Conservation (phyloP, 2,329 filamentous ascomycete species). For the Periglandula ipomoeae region DNA sequence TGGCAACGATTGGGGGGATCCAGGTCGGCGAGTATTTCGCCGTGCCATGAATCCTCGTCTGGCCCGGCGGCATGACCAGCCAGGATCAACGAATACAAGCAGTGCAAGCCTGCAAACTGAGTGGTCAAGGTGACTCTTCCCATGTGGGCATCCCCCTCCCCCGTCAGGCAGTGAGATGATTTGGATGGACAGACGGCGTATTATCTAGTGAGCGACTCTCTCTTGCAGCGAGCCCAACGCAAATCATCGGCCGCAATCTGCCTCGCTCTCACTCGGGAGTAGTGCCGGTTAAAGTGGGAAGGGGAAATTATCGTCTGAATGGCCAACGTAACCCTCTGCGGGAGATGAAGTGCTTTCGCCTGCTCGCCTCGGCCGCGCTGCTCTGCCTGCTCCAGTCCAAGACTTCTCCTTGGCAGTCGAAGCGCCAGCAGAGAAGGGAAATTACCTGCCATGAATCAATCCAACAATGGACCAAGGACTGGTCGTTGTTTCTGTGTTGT, state of each 20-base stretch:
- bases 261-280: neutral
- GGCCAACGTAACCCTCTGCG: neutral
- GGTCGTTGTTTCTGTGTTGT: neutral
- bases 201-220: neutral
- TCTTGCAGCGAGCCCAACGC: neutral
- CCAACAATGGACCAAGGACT: neutral
- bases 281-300: neutral
- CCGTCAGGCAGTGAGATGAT: conserved; percentile 1
- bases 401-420: neutral
- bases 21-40: too few relatives aligned
- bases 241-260: neutral
- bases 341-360: neutral
- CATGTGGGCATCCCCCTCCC: neutral
- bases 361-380: too few relatives aligned
- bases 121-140: neutral
- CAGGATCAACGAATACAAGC: too few relatives aligned
- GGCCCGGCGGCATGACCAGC: too few relatives aligned
- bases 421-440: neutral
- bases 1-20: neutral
- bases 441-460: neutral
- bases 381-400: too few relatives aligned
- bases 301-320: neutral
- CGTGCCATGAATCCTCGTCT: too few relatives aligned
- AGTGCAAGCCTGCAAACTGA: conserved; percentile 2
- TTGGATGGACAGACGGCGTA: neutral